A percentile compares a stretch with the other conserved stretches of the same genome.
Evolutionary conservation across 2,329 filamentous ascomycete genomes (phyloP).

Genomic region (Albifimbria verrucaria): DNA sequence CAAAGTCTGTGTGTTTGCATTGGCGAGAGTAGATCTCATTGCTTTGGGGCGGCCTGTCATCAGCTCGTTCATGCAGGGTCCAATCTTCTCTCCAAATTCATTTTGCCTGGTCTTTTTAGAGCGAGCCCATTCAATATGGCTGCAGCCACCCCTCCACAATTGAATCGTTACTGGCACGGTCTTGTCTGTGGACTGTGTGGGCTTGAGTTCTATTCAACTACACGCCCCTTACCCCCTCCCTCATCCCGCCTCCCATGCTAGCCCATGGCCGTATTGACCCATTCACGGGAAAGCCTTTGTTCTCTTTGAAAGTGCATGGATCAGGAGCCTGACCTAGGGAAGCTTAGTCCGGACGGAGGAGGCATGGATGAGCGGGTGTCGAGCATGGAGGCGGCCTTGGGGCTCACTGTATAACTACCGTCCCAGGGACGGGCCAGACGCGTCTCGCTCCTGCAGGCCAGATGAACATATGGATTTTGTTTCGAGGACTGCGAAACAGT

Average conservation of each 20-base stretch:
- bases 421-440: too few relatives aligned
- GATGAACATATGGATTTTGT: neutral
- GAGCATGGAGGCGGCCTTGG: too few relatives aligned
- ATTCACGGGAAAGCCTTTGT: neutral
- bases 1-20: neutral
- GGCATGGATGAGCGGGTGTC: neutral
- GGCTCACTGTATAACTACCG: too few relatives aligned
- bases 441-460: too few relatives aligned
- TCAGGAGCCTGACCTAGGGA: neutral
- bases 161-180: neutral
- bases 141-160: neutral
- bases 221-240: conserved; percentile 19
- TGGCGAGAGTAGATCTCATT: neutral
- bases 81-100: neutral
- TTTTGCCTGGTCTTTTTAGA: neutral
- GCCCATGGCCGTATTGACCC: neutral
- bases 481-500: neutral
- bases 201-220: neutral
- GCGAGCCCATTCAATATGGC: neutral
- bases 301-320: neutral
- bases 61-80: neutral
- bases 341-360: neutral
- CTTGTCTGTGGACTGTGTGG: neutral
- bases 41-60: neutral
- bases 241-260: conserved; percentile 2